Evolutionary conservation across 2,329 filamentous ascomycete species (phyloP).

Genomic region (Pezicula radicicola): DNA sequence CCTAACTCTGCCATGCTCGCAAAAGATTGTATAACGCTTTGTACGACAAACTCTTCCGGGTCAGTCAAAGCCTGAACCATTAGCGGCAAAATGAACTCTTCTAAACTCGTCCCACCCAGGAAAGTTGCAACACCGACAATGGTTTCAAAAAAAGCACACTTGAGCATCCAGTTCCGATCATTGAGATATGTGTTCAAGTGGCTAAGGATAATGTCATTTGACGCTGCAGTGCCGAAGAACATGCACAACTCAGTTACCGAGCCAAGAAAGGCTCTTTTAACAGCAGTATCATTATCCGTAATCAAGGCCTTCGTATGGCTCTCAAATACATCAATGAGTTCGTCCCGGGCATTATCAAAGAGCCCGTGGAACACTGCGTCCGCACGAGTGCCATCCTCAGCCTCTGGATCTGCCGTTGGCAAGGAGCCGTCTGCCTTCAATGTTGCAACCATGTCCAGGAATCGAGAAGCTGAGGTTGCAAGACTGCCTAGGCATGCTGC

Average conservation of each 20-base stretch:
- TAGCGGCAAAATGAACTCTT: slow-evolving; percentile 91
- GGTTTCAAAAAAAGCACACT: slow-evolving; percentile 94
- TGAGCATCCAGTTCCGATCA: slow-evolving; percentile 92
- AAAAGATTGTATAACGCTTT: slow-evolving; percentile 83
- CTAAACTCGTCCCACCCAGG: slow-evolving; percentile 81
- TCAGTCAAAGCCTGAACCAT: slow-evolving; percentile 96
- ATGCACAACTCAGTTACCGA: slow-evolving; percentile 91
- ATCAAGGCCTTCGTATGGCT: slow-evolving; percentile 84
- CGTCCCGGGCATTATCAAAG: slow-evolving; percentile 82
- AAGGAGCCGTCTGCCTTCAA: slow-evolving; percentile 80
- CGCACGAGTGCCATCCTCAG: slow-evolving; percentile 66
- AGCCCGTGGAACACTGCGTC: slow-evolving; percentile 75
- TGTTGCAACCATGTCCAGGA: slow-evolving; percentile 88
- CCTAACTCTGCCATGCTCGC: slow-evolving; percentile 86
- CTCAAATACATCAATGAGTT: slow-evolving; percentile 82
- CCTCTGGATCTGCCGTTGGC: slow-evolving; percentile 72
- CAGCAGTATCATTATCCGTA: slow-evolving; percentile 80
- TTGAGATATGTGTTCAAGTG: slow-evolving; percentile 98
- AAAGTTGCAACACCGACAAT: slow-evolving; percentile 92
- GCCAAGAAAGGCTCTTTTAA: slow-evolving; percentile 84
- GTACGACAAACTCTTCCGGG: slow-evolving; percentile 89
- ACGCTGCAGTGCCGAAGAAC: slow-evolving; percentile 88
- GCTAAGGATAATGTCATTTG: slow-evolving; percentile 93
- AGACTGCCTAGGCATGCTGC: slow-evolving; percentile 88
- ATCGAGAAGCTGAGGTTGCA: slow-evolving; percentile 78